Evolutionary conservation across 805 yeast species (phyloP), one percentile per base, ranked within the genome.

Genomic region (Yarrowia porcina): DNA sequence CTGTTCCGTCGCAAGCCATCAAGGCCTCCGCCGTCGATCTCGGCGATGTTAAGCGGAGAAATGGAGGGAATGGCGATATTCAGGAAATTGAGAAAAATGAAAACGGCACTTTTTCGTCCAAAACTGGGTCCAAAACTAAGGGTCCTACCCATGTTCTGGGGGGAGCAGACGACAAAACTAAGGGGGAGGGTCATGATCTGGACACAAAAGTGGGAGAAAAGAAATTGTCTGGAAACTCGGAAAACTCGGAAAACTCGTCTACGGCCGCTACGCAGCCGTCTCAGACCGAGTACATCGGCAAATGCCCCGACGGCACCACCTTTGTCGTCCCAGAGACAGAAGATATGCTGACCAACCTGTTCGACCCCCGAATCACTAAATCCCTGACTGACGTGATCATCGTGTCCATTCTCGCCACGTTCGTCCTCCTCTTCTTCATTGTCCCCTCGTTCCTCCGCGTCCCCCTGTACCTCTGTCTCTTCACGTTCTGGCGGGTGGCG

Each of bases 311-410:
- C 30, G 75, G 75, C 11, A 66, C 68, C 28, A 66, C 69, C 17
- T 76, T 76, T 59, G 66, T 59, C 12, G 79, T 76, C 5, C 88
- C 89, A 1, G 80, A 82, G 67, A 89, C 96, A 30, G 87, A 86
- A 69, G 96, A 89, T 71, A 89, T 89, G 94, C 87, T 89, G 33
- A 80, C 90, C 66, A 86, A 93, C 1, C 75, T 90, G 56, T 85
- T 89, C 68, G 93, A 89, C 74, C 94, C 96, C 2, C 81, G 86
- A 0, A 73, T 88, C 60, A 79, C 81, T 60, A 90, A 89, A 70
- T 85, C 92, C 0, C 73, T 82, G 59, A 79, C 85, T 52, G 96
- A 89, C 70, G 66, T 80, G n/a, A 67, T 81, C 38, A 88, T 89
- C 64, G 79, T 87, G 21, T 59, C 77, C 1, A 70, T 81, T 1